Evolutionary conservation across 2,329 filamentous ascomycete genomes (phyloP), one percentile per base, ranked within the genome.

Genomic region (Lithohypha guttulata): DNA sequence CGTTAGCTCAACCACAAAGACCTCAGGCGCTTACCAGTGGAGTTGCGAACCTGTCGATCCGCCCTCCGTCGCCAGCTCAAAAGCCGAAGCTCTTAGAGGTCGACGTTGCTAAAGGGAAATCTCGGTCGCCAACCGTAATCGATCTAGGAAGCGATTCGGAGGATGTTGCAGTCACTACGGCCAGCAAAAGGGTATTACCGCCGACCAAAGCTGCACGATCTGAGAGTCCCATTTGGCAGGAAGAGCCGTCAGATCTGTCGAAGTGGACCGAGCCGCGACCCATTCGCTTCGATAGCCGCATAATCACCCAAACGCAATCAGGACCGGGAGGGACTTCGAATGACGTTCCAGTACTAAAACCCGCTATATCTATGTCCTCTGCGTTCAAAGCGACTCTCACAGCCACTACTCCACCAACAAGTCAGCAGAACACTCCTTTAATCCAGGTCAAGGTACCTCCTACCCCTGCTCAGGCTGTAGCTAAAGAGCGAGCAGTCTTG

Each of bases 401-500:
- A 9, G 9, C 8, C n/a, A 34, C 13, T 3, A 34, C 10, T 13
- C 26, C 6, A 10, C 15, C 14, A 21, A 13, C 27, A 23, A 22
- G 23, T 2, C 26, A 4, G n/a, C 4, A 8, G 19, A 4, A 11
- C 11, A n/a, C 30, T 7, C 11, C 17, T 33, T 11, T n/a, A 5
- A n/a, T 28, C 4, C 8, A 10, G 11, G 21, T 40, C 26, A 33
- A 40, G 13, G 20, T 40, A 4, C 37, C 37, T 17, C 37, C 29
- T 8, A 32, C 20, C 14, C 29, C 29, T 8, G 21, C 29, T 2
- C 37, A 40, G 15, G 11, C 10, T 30, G 14, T 11, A 11, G 13
- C 26, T 1, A 42, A 44, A n/a, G 42, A 29, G 23, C 41, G 39
- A 31, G 18, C n/a, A 8, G 5, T 49, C 8, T 25, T 47, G 4